A percentile compares a stretch with the other conserved stretches of the same genome.
These are phyloP conservation scores for Pythium apleroticum DNA, from an alignment of 352 stramenopile species.

Conservation along the genomic window DNA sequence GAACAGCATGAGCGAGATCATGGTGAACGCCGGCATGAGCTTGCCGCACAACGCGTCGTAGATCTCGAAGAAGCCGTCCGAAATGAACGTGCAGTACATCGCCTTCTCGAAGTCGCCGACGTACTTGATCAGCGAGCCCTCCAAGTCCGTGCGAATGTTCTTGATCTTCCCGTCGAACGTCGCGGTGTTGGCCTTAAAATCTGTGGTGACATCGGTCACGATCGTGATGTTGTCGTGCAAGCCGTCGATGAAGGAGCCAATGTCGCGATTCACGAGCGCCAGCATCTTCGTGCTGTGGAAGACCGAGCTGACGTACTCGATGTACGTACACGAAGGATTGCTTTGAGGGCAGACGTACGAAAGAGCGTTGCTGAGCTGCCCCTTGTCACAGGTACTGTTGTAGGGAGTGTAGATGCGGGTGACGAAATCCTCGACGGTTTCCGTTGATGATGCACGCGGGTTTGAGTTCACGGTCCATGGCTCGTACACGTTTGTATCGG, in stretches of 20 bases:
- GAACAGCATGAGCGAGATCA: slow-evolving; percentile 79
- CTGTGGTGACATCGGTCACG: slow-evolving; percentile 30
- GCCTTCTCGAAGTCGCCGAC: slow-evolving; percentile 51
- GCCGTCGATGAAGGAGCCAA: slow-evolving; percentile 30
- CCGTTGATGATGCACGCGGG: neutral
- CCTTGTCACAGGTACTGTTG: slow-evolving; percentile 5
- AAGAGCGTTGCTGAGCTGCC: no score
- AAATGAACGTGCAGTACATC: slow-evolving; percentile 70
- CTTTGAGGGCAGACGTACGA: neutral
- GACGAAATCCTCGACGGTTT: slow-evolving; percentile 24
- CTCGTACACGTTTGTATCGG: slow-evolving; percentile 27
- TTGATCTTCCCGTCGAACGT: slow-evolving; percentile 38
- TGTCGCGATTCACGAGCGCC: slow-evolving; percentile 23
- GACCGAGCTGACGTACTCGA: slow-evolving; percentile 9
- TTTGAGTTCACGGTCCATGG: slow-evolving; percentile 39
- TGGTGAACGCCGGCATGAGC: slow-evolving; percentile 66
- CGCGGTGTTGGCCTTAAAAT: slow-evolving; percentile 50
- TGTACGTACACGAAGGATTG: slow-evolving; percentile 22
- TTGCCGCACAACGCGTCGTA: slow-evolving; percentile 54
- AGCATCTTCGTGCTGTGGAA: slow-evolving; percentile 24
- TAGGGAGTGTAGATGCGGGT: slow-evolving; percentile 13
- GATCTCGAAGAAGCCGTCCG: slow-evolving; percentile 44
- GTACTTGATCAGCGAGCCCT: slow-evolving; percentile 47
- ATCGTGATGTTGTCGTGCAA: slow-evolving; percentile 35
- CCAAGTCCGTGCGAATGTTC: slow-evolving; percentile 42